Evolutionary conservation across 306 rosid species (phyloP).

Genomic region (Ormosia semicastrata): DNA sequence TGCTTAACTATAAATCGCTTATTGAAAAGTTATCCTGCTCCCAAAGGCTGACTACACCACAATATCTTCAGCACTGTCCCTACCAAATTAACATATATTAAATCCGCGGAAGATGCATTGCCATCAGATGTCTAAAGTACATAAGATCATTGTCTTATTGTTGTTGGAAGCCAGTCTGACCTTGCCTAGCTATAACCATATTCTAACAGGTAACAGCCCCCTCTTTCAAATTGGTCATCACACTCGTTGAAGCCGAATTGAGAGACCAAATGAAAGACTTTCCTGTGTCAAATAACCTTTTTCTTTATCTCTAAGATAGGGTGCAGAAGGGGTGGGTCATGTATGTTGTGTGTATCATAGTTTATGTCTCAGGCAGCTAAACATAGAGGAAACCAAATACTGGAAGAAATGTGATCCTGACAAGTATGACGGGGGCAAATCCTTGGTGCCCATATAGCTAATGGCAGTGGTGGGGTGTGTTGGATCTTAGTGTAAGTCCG

Average conservation of each 20-base stretch:
- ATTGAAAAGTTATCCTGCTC: neutral
- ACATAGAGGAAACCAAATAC: constrained; percentile 44
- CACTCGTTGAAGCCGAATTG: constrained; percentile 14
- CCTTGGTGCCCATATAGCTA: constrained; percentile 18
- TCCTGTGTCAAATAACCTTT: constrained; percentile 23
- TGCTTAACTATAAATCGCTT: neutral
- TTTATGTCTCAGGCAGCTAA: constrained; percentile 41
- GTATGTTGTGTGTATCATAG: constrained; percentile 33
- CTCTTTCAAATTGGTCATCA: constrained; percentile 24
- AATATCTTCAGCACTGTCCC: constrained; percentile 23
- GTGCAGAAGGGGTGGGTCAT: constrained; percentile 47
- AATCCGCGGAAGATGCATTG: constrained; percentile 26
- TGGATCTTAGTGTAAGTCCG: constrained; percentile 36
- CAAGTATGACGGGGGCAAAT: constrained; percentile 47
- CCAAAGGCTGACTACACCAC: neutral
- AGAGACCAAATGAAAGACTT: constrained; percentile 45
- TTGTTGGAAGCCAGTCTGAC: constrained; percentile 35
- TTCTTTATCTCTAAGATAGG: constrained; percentile 28
- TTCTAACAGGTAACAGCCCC: neutral
- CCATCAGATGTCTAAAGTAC: constrained; percentile 40
- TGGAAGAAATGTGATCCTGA: constrained; percentile 58
- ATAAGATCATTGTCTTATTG: constrained; percentile 42
- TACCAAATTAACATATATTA: constrained; percentile 21
- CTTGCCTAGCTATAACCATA: constrained; percentile 14
- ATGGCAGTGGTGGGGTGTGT: constrained; percentile 46